These are phyloP conservation scores for Epichloe coenophiala DNA, from an alignment of 2,329 filamentous ascomycete species.

Conservation along the genomic window DNA sequence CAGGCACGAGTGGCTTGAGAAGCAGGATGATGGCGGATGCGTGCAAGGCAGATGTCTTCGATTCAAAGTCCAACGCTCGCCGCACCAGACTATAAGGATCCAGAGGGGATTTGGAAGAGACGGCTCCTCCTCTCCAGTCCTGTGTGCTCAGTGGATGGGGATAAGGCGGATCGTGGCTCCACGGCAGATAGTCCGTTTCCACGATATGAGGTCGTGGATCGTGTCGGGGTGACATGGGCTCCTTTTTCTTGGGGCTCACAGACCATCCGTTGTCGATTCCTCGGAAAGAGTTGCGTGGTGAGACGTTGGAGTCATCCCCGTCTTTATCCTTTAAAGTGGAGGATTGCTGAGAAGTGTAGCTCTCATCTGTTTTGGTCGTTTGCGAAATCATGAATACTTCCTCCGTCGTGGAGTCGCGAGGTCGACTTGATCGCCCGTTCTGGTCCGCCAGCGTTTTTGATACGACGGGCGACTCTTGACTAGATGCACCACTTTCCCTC, in stretches of 20 bases:
- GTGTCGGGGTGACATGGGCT: slow-evolving; percentile 18
- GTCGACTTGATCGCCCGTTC: slow-evolving; percentile 3
- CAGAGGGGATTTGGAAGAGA: slow-evolving; percentile 24
- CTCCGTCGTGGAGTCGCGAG: slow-evolving; percentile 20
- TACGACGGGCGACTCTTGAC: slow-evolving; percentile 24
- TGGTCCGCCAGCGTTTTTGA: slow-evolving; percentile 1
- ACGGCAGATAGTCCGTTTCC: slow-evolving; percentile 46
- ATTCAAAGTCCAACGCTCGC: slow-evolving; percentile 42
- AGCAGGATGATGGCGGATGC: slow-evolving; percentile 49
- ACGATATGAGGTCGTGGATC: slow-evolving; percentile 30
- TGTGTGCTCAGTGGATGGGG: slow-evolving; percentile 27
- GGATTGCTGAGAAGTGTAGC: slow-evolving; percentile 18
- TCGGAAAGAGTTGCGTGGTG: background rate
- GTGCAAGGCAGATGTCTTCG: slow-evolving; percentile 40
- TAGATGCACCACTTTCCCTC: slow-evolving; percentile 16
- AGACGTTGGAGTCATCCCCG: background rate
- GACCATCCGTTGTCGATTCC: slow-evolving; percentile 7
- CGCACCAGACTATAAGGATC: slow-evolving; percentile 41
- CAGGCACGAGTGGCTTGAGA: slow-evolving; percentile 42
- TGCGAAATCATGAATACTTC: slow-evolving; percentile 33
- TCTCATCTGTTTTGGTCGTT: slow-evolving; percentile 27
- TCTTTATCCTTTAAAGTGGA: slow-evolving; percentile 16
- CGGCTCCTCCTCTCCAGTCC: slow-evolving; percentile 2
- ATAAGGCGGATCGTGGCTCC: slow-evolving; percentile 42
- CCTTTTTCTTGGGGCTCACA: slow-evolving; percentile 14